Conservation (phyloP, 345 rosid genomes). For the Psidium guajava region DNA sequence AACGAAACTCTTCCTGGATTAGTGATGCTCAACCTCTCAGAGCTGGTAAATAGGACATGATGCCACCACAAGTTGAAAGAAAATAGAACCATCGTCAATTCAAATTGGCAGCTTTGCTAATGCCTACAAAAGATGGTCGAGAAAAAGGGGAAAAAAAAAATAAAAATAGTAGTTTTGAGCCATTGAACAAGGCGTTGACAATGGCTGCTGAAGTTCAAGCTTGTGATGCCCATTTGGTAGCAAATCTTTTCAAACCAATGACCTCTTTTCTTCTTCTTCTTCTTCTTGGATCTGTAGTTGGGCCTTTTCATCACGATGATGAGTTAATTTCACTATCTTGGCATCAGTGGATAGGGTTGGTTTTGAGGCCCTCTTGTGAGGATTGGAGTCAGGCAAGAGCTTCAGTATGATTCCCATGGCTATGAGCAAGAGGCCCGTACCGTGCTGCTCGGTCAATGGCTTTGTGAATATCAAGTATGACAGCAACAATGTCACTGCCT, state of each 20-base stretch:
- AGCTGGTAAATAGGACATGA: not conserved
- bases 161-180: not conserved
- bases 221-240: not conserved
- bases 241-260: slow-evolving; percentile 13
- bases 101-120: not conserved
- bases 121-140: not conserved
- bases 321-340: not conserved
- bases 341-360: not conserved
- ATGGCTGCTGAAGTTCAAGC: not conserved
- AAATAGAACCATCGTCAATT: not conserved
- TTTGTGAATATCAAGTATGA: slow-evolving; percentile 88
- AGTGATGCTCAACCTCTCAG: not conserved
- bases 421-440: slow-evolving; percentile 59
- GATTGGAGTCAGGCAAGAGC: slow-evolving; percentile 24
- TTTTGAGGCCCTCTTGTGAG: slow-evolving; percentile 4
- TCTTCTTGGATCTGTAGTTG: not conserved
- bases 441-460: slow-evolving; percentile 74
- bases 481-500: slow-evolving; percentile 62
- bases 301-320: not conserved
- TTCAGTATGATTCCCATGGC: slow-evolving; percentile 71
- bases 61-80: not conserved
- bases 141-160: not conserved
- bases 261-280: slow-evolving; percentile 15
- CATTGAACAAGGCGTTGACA: not conserved
- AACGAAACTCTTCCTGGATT: not conserved